These are phyloP conservation scores for Lyophyllum semitale DNA, from an alignment of 768 basidiomycete species.

Conservation along the genomic window DNA sequence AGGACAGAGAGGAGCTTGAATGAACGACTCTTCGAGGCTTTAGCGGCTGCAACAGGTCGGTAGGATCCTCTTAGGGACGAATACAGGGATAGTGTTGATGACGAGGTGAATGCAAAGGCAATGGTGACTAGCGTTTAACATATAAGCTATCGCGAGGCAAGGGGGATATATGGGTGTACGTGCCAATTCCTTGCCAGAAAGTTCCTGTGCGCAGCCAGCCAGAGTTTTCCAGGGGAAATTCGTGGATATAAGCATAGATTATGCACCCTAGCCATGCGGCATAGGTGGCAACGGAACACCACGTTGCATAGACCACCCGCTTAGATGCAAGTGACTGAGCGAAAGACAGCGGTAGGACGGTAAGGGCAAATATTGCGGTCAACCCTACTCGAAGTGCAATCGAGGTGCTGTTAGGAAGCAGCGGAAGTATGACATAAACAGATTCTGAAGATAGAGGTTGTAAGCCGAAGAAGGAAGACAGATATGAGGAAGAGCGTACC, in stretches of 20 bases:
- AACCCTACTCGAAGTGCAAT: constrained; percentile 39
- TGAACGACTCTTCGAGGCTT: constrained; percentile 51
- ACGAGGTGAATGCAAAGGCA: constrained; percentile 67
- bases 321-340: constrained; percentile 57
- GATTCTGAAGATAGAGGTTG: constrained; percentile 43
- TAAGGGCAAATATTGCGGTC: constrained; percentile 41
- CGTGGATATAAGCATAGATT: constrained; percentile 52
- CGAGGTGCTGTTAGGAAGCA: constrained; percentile 39
- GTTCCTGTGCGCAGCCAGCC: constrained; percentile 44
- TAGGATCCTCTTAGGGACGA: constrained; percentile 52
- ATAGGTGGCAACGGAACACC: constrained; percentile 61
- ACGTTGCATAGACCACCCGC: constrained; percentile 55
- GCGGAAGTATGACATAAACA: constrained; percentile 49
- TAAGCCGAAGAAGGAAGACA: not conserved
- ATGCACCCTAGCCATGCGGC: constrained; percentile 60
- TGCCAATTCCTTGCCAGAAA: constrained; percentile 69
- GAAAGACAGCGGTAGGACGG: constrained; percentile 53
- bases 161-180: constrained; percentile 27
- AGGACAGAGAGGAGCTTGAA: constrained; percentile 58
- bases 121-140: constrained; percentile 45
- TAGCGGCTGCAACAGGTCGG: constrained; percentile 39
- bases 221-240: constrained; percentile 36
- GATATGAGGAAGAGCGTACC: constrained; percentile 46
- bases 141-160: not conserved
- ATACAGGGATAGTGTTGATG: constrained; percentile 67